Evolutionary conservation across 202 grass and related monocot species (phyloP).

Genomic region (Bolboschoenoplectus hybrid): DNA sequence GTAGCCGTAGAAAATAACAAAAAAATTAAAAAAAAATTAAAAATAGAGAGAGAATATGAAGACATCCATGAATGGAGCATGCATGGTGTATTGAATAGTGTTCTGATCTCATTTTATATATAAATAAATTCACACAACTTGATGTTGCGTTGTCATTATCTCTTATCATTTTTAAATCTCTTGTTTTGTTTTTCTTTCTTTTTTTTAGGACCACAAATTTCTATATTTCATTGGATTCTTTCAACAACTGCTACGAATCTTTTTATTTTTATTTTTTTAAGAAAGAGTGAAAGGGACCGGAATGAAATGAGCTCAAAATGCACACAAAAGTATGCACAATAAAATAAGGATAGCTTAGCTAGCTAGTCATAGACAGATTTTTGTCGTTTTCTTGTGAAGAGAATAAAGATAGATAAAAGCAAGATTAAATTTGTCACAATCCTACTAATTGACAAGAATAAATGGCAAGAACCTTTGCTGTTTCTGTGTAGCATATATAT

Average conservation of each 20-base stretch:
- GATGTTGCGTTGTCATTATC: not conserved
- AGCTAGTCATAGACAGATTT: not conserved
- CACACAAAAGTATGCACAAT: constrained; percentile 14
- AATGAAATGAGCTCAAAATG: constrained; percentile 15
- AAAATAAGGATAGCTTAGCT: not conserved
- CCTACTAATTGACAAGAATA: constrained; percentile 14
- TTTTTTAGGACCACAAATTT: constrained; percentile 17
- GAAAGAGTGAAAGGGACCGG: not conserved
- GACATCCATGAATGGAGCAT: constrained; percentile 13
- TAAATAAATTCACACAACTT: constrained; percentile 10
- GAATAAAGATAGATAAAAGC: not conserved
- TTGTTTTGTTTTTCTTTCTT: not conserved
- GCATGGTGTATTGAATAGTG: constrained; percentile 6
- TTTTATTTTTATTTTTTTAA: not conserved
- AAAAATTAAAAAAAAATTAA: not conserved
- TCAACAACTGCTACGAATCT: not conserved
- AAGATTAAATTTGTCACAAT: not conserved
- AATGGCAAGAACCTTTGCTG: not conserved
- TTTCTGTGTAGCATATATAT: not conserved
- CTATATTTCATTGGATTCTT: not conserved
- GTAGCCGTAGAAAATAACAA: not conserved
- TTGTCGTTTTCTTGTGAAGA: not conserved
- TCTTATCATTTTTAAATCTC: not conserved
- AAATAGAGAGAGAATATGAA: not conserved
- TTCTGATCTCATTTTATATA: not conserved